Evolutionary conservation across 75 land plant species (phyloP).

Genomic region (Selaginella moellendorffii): DNA sequence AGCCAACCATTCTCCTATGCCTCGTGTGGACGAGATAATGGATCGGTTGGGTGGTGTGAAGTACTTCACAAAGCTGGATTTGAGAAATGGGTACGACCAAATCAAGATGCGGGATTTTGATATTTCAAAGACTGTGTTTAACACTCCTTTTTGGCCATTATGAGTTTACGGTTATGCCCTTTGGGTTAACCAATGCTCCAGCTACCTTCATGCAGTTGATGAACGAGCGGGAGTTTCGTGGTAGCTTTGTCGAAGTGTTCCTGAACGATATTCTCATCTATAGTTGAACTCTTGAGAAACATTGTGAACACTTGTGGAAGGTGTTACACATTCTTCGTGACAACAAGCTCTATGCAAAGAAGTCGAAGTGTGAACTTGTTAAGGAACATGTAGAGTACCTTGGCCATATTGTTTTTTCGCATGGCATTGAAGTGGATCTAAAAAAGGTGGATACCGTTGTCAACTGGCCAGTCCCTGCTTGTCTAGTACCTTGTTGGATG

Average conservation of each 20-base stretch:
- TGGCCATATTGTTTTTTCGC: slow-evolving; percentile 8
- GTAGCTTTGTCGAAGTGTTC: slow-evolving; percentile 14
- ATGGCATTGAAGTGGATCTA: slow-evolving; percentile 12
- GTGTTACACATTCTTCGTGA: slow-evolving; percentile 12
- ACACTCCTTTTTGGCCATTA: slow-evolving; percentile 18
- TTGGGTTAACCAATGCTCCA: too few relatives aligned
- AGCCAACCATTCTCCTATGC: slow-evolving; percentile 22
- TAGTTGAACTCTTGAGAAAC: slow-evolving; percentile 8
- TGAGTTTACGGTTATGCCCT: too few relatives aligned
- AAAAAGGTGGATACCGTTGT: slow-evolving; percentile 8
- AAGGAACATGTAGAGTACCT: slow-evolving; percentile 4
- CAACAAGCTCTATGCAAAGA: slow-evolving; percentile 13
- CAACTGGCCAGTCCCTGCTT: slow-evolving; percentile 13
- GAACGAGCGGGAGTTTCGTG: slow-evolving; percentile 11
- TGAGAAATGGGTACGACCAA: slow-evolving; percentile 22
- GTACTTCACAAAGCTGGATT: slow-evolving; percentile 19
- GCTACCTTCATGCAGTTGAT: slow-evolving; percentile 10
- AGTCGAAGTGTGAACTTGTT: slow-evolving; percentile 11
- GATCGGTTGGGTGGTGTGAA: slow-evolving; percentile 4
- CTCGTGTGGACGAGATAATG: slow-evolving; percentile 21
- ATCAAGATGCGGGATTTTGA: slow-evolving; percentile 24
- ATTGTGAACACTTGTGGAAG: slow-evolving; percentile 8
- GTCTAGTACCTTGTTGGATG: too few relatives aligned
- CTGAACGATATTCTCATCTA: slow-evolving; percentile 21
- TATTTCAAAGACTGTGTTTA: slow-evolving; percentile 16